These are phyloP conservation scores for Emmonsia crescens DNA, from an alignment of 2,329 filamentous ascomycete species.

Conservation along the genomic window DNA sequence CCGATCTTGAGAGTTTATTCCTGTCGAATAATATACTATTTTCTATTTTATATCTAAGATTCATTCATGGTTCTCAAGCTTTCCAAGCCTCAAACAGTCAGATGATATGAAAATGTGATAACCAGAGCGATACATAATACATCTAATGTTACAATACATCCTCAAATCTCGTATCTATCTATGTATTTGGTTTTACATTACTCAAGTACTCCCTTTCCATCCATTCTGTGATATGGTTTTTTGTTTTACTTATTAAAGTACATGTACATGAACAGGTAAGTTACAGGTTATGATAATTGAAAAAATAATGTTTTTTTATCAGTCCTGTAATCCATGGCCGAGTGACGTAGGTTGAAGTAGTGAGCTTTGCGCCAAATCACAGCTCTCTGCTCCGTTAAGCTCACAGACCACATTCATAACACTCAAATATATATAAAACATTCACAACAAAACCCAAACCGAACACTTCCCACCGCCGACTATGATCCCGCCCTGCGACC, in stretches of 20 bases:
- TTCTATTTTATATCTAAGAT: too few species aligned
- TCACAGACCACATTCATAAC: neutral
- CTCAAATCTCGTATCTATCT: too few species aligned
- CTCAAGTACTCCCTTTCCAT: too few species aligned
- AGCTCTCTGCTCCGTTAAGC: neutral
- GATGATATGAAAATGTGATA: too few species aligned
- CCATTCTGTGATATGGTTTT: too few species aligned
- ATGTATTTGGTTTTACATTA: too few species aligned
- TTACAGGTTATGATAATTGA: neutral
- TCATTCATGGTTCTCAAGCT: neutral
- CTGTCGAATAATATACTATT: too few species aligned
- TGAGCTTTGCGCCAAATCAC: neutral
- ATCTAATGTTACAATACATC: too few species aligned
- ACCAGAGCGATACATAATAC: neutral
- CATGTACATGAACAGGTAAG: neutral
- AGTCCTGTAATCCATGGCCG: neutral
- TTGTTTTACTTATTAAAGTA: neutral
- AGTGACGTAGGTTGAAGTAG: neutral
- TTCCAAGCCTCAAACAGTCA: too few species aligned
- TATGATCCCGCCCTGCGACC: slow-evolving; percentile 36
- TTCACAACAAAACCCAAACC: neutral
- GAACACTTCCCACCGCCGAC: neutral
- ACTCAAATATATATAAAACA: neutral
- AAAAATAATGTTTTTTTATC: neutral
- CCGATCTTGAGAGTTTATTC: too few species aligned